Evolutionary conservation across 1,139 yeast species (phyloP), one percentile per base, ranked within the genome.

Genomic region (Nadsonia starkeyi-henricii): DNA sequence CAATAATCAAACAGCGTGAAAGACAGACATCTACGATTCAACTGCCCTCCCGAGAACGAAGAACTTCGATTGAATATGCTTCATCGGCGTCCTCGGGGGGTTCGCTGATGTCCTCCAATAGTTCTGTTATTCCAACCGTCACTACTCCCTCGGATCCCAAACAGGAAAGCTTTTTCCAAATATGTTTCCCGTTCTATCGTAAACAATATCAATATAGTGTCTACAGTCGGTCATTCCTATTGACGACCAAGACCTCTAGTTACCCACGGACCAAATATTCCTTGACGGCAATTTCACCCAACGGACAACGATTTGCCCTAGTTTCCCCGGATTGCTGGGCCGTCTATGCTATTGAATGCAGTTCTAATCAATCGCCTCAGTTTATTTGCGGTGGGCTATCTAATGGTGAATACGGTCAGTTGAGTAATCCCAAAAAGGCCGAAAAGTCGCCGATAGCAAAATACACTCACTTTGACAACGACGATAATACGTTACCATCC

Each of bases 131-230:
- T 23, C 28, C 28, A 5, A 23, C 28, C 9, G 28, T 9, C 28
- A 23, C 28, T 23, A 23, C 28, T 23, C 28, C 28, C 5, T 5
- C 28, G 28, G 28, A 23, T 5, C 28, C 28, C 28, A 33, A 33
- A 20, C 58, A 62, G 18, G 64, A 61, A 45, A 52, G 51, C 49
- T 59, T 57, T 50, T 85, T 80, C 63, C 78, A 81, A 18, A 81
- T 80, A 57, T 85, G 93, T 57, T 88, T 85, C 65, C 96, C 96
- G 1, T 76, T 79, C 51, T 85, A 83, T 61, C 70, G 95, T 50
- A 81, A 81, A 58, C 71, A 79, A 47, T 71, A 75, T 42, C 78
- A 80, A 41, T 81, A 74, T 61, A 73, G 75, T 20, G 81, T 91
- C 0, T 89, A 81, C 55, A 77, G 78, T 28, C 62, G 73, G 37